These are phyloP conservation scores for Aspergillus fumigatus DNA, from an alignment of 2,329 filamentous ascomycete genomes.

Conservation along the genomic window DNA sequence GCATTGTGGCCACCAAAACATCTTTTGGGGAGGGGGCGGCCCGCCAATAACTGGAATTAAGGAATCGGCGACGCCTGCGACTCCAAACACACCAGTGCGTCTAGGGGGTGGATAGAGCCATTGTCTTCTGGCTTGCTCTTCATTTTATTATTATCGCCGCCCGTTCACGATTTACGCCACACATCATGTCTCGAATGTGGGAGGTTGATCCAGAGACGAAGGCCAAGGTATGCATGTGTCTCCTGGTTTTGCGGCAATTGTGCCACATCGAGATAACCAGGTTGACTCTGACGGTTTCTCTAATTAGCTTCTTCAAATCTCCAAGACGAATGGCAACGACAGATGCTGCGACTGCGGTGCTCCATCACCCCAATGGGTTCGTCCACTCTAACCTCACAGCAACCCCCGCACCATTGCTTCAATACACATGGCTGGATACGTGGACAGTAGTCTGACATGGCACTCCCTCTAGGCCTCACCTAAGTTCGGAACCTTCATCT, in stretches of 20 bases:
- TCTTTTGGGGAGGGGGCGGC: background rate
- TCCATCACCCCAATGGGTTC: constrained; percentile 95
- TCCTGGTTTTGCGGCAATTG: background rate
- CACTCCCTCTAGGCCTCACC: constrained; percentile 59
- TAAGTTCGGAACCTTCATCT: constrained; percentile 99
- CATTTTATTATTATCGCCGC: background rate
- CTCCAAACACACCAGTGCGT: background rate
- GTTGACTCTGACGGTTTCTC: constrained; percentile 2
- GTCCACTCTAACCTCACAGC: constrained; percentile 15
- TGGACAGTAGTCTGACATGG: background rate
- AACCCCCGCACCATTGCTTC: background rate
- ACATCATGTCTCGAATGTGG: constrained; percentile 75
- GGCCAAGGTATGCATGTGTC: constrained; percentile 65
- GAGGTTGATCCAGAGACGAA: constrained; percentile 97
- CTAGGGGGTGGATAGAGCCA: background rate
- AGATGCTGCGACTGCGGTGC: constrained; percentile 92
- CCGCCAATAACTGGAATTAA: background rate
- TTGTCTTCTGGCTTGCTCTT: background rate
- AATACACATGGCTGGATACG: background rate
- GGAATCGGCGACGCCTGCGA: background rate
- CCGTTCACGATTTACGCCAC: background rate
- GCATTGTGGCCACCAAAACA: background rate
- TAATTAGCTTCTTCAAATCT: constrained; percentile 75
- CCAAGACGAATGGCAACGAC: constrained; percentile 85
- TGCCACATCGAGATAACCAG: constrained; percentile 3